phyloP scores from a whole-genome alignment of 768 basidiomycete genomes.

The Panus rudis region DNA sequence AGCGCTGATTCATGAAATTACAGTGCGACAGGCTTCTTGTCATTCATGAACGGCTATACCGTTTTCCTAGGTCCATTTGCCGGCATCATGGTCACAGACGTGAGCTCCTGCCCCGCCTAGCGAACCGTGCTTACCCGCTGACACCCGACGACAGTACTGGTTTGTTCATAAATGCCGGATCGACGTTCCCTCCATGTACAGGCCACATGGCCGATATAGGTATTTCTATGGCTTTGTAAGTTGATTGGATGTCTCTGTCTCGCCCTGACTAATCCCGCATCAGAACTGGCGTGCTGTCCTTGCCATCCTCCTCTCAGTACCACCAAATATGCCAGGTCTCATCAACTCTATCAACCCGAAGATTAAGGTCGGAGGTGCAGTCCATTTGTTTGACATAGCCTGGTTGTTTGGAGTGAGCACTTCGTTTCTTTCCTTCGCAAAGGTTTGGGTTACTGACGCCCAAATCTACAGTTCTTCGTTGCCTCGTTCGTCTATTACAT shows the following conservation, averaged over 20 bases:
- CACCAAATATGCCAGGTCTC: conserved; percentile 72
- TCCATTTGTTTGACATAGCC: conserved; percentile 58
- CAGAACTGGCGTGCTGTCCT: conserved; percentile 80
- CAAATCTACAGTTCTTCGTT: conserved; percentile 25
- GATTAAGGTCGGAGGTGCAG: conserved; percentile 53
- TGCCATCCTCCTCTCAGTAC: conserved; percentile 60
- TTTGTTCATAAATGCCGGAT: conserved; percentile 63
- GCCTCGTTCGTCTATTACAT: conserved; percentile 28
- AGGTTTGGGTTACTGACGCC: not conserved
- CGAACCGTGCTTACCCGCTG: not conserved
- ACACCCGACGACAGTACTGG: conserved; percentile 52
- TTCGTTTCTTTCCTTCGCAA: not conserved
- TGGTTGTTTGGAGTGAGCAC: conserved; percentile 68
- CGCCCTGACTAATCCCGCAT: not conserved
- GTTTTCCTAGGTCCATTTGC: conserved; percentile 84
- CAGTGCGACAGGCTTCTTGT: conserved; percentile 58
- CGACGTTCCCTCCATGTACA: conserved; percentile 82
- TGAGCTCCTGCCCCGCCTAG: conserved; percentile 36
- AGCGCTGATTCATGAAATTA: not conserved
- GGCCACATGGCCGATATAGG: conserved; percentile 70
- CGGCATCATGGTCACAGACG: conserved; percentile 58
- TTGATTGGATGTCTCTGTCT: conserved; percentile 6
- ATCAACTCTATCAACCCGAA: conserved; percentile 63
- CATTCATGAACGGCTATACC: conserved; percentile 79
- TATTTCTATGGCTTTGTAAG: conserved; percentile 70